phyloP scores from a whole-genome alignment of 2,329 filamentous ascomycete species.

The Samsoniella hepiali region DNA sequence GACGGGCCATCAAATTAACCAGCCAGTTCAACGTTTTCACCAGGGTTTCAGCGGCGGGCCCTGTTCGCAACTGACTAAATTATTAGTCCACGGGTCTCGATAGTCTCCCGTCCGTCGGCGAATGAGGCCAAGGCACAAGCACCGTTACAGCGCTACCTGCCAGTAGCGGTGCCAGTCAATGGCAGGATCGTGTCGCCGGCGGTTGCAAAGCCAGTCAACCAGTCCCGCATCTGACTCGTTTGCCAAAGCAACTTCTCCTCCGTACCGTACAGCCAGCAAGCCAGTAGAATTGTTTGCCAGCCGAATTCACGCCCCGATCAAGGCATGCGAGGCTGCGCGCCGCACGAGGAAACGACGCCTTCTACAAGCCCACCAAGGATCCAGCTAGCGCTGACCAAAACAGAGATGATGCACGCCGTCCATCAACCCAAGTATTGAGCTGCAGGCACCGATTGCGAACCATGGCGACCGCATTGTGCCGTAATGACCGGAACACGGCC shows the following conservation, averaged over 20 bases:
- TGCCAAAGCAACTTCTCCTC: not conserved
- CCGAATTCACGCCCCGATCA: not conserved
- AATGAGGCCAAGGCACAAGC: not conserved
- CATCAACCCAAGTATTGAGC: not conserved
- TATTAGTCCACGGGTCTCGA: not conserved
- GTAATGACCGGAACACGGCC: not conserved
- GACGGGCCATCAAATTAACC: not conserved
- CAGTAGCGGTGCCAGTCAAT: not conserved
- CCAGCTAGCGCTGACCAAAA: not conserved
- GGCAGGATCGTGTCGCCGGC: not conserved
- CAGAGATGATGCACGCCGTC: not conserved
- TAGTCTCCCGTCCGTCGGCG: not conserved
- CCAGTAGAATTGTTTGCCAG: not conserved
- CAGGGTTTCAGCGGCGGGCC: not conserved
- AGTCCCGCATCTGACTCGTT: not conserved
- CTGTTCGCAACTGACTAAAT: not conserved
- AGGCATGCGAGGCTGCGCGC: not conserved
- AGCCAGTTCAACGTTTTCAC: not conserved
- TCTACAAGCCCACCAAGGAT: not conserved
- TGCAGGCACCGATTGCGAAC: constrained; percentile 5
- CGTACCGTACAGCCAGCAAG: no score
- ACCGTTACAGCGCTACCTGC: not conserved
- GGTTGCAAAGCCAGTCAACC: not conserved
- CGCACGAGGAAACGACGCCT: not conserved
- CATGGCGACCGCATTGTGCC: not conserved